These are phyloP conservation scores for Ceratocystis huliohia DNA, from an alignment of 2,329 filamentous ascomycete species.

Conservation along the genomic window DNA sequence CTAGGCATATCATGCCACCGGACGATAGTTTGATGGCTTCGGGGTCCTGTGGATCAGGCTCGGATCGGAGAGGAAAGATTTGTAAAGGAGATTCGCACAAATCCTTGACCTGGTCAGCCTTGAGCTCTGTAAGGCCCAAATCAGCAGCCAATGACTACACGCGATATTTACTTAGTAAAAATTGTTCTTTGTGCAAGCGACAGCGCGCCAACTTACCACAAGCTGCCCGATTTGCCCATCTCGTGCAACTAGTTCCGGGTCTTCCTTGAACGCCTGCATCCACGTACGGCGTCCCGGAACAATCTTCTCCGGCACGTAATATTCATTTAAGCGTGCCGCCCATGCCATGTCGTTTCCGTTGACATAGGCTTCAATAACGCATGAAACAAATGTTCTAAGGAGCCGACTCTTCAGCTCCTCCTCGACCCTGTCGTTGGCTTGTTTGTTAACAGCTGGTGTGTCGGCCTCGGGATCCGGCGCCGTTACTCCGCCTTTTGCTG, in stretches of 20 bases:
- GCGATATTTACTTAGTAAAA: neutral
- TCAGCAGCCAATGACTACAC: slow-evolving; percentile 49
- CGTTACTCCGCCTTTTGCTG: slow-evolving; percentile 27
- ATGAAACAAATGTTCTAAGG: slow-evolving; percentile 65
- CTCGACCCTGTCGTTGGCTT: slow-evolving; percentile 43
- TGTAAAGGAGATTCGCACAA: slow-evolving; percentile 32
- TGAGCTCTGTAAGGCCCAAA: slow-evolving; percentile 40
- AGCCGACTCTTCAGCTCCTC: slow-evolving; percentile 49
- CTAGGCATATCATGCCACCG: slow-evolving; percentile 45
- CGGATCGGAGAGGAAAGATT: slow-evolving; percentile 35
- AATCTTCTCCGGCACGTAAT: slow-evolving; percentile 49
- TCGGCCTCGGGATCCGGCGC: slow-evolving; percentile 47
- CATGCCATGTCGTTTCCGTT: slow-evolving; percentile 47
- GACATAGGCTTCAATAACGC: slow-evolving; percentile 61
- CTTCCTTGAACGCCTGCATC: slow-evolving; percentile 51
- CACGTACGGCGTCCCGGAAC: slow-evolving; percentile 50
- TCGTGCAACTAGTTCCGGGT: slow-evolving; percentile 46
- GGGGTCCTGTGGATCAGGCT: slow-evolving; percentile 36
- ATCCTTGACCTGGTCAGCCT: slow-evolving; percentile 35
- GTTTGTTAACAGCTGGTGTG: slow-evolving; percentile 30
- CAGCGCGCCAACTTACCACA: slow-evolving; percentile 37
- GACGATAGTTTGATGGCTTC: slow-evolving; percentile 46
- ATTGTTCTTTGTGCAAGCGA: neutral
- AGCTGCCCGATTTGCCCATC: slow-evolving; percentile 60
- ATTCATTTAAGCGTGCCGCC: slow-evolving; percentile 55